Evolutionary conservation across 441 rosid genomes (phyloP).

Genomic region (Erodium texanum): DNA sequence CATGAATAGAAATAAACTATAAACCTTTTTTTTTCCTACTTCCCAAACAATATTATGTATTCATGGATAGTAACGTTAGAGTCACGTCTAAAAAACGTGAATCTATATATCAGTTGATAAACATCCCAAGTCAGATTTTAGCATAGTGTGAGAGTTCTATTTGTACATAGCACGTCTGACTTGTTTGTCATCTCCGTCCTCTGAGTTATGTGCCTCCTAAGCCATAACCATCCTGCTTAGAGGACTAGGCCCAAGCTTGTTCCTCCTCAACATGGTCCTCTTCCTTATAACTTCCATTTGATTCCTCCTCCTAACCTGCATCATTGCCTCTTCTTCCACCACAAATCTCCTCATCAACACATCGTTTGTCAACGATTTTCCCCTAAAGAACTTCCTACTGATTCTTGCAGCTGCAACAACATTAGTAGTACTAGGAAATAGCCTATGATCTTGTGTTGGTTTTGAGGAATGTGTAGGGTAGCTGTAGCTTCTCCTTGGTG

Average conservation of each 20-base stretch:
- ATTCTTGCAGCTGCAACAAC: constrained; percentile 25
- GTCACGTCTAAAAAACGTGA: too few relatives aligned
- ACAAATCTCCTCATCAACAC: constrained; percentile 89
- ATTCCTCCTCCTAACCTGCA: constrained; percentile 70
- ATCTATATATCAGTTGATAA: too few relatives aligned
- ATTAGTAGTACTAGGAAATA: background rate
- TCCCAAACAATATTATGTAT: too few relatives aligned
- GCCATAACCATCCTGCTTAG: constrained; percentile 73
- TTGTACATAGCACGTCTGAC: too few relatives aligned
- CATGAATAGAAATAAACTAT: too few relatives aligned
- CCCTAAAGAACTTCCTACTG: constrained; percentile 63
- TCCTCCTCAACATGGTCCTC: constrained; percentile 54
- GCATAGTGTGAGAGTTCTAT: too few relatives aligned
- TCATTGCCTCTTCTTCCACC: constrained; percentile 83
- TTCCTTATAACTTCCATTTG: constrained; percentile 77
- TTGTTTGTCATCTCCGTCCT: too few relatives aligned
- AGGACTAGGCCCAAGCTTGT: constrained; percentile 87
- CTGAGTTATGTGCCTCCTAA: too few relatives aligned
- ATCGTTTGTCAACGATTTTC: constrained; percentile 79
- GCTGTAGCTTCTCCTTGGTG: constrained; percentile 79
- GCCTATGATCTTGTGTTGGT: constrained; percentile 28
- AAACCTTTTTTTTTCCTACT: too few relatives aligned
- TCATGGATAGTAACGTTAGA: too few relatives aligned
- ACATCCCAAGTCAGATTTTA: too few relatives aligned
- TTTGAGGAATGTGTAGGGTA: constrained; percentile 58